Evolutionary conservation across 2,329 filamentous ascomycete species (phyloP), one percentile per base, ranked within the genome.

Genomic region (Aureobasidium mangrovei): DNA sequence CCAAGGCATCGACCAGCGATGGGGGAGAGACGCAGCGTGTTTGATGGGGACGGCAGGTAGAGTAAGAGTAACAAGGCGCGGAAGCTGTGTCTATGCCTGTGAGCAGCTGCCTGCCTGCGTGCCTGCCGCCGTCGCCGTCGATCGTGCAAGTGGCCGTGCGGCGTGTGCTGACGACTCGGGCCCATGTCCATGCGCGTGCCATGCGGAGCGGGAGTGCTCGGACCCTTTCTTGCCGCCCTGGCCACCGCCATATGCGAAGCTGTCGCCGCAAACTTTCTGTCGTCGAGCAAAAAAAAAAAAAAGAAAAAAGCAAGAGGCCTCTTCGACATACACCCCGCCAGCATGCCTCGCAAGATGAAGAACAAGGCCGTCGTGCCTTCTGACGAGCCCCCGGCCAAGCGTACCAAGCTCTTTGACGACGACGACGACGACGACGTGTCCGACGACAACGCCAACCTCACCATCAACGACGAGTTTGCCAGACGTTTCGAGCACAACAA

Each of bases 401-500:
- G 65, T 47, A 58, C 64, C 18, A 68, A 67, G 53, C 58, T 68
- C 10, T 62, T 69, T 38, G 61, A 57, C 29, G 59, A 60, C 41
- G 53, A 56, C 39, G 56, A 57, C 9, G 45, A 39, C 27, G 18
- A 18, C 18, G 32, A 35, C 10, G 26, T 24, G 4, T 62, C 65
- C 10, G 59, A 61, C 42, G 59, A 62, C 49, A 60, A 58, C 9
- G 58, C 55, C 36, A 57, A 58, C 8, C 56, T 64, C 24, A 90
- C 86, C 67, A 84, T 98, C 70, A 97, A 98, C 70, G 77, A 90
- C 67, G 88, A 94, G 51, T 98, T 85, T 69, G 93, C 93, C 41
- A 82, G 81, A 61, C 80, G 88, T 39, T 97, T 95, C 63, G 93
- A 98, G 70, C 80, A 97, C 73, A 98, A 98, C 74, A 96, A 97